Base-by-base conservation (phyloP, 2,329 filamentous ascomycete species). In the Fusarium transvaalense region DNA sequence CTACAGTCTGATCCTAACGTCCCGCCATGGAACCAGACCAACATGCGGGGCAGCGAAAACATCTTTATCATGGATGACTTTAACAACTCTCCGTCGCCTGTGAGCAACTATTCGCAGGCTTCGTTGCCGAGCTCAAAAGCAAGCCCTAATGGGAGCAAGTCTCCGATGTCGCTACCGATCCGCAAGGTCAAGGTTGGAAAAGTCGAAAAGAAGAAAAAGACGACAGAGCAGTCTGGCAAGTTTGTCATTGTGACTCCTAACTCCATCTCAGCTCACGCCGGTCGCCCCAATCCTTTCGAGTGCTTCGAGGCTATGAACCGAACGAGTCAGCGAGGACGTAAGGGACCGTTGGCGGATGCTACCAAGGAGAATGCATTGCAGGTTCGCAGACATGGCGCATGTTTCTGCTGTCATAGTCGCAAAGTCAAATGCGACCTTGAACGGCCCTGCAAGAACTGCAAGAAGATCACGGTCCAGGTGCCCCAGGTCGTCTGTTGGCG, bases 401-500 rank as follows among this genome's bases (percentile, higher is more conserved):
- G 86, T 73, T 88, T 88, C 77, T 86, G 85, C 77, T 88, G 86
- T 71, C 85, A 86, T 71, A 84, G 83, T 59, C 84, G 86, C 67
- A 88, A 88, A 74, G 86, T 88, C 55, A 85, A 84, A 74, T 88
- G 86, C 66, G 85, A 87, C 73, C 82, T 82, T 66, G 81, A 85
- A 69, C 78, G 86, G 45, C 85, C 86, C 0, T 88, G 86, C 76
- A 82, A 82, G 74, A 87, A 84, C 77, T 88, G 86, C 79, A 82
- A 80, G 68, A 85, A 86, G 75, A 80, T 88, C 54, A 80, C 81
- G 54, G 74, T 79, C 3, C 77, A 81, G 50, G 79, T 87, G 15
- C 85, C 86, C 3, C 83, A 86, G 69, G 82, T 85, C 21, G 80
- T 88, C 25, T 88, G 86, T 77, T 88, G 86, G 86, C 85, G 85